phyloP scores from a whole-genome alignment of 75 land plant species.

The Selaginella moellendorffii region DNA sequence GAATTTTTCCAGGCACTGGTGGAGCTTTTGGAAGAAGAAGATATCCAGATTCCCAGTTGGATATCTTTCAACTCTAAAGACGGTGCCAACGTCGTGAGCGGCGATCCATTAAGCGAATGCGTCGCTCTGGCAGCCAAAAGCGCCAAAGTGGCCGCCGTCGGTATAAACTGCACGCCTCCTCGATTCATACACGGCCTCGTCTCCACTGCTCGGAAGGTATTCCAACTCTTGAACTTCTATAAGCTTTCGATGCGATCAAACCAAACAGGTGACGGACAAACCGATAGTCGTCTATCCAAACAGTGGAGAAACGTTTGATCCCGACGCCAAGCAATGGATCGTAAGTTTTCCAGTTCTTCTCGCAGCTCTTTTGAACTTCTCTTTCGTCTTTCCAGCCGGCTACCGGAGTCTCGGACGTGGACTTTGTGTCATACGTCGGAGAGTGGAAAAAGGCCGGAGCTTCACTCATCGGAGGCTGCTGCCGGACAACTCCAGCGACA shows the following conservation, averaged over 20 bases:
- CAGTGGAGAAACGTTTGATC: conserved; percentile 88
- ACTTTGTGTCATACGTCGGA: conserved; percentile 77
- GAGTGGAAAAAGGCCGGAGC: conserved; percentile 83
- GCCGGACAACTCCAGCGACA: conserved; percentile 83
- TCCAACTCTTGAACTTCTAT: neutral
- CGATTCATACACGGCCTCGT: conserved; percentile 67
- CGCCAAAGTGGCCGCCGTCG: conserved; percentile 60
- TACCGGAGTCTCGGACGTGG: conserved; percentile 77
- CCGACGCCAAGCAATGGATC: conserved; percentile 66
- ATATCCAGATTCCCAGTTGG: conserved; percentile 77
- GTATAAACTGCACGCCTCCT: conserved; percentile 92
- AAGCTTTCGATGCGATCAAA: neutral
- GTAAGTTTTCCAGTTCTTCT: conserved; percentile 28
- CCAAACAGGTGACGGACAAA: conserved; percentile 54
- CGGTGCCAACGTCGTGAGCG: conserved; percentile 66
- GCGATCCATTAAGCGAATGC: conserved; percentile 67
- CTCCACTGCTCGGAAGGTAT: conserved; percentile 50
- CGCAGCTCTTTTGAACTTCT: neutral
- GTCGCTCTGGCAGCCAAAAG: conserved; percentile 55
- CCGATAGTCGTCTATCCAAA: conserved; percentile 86
- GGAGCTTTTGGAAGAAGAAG: conserved; percentile 64
- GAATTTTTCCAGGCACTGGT: conserved; percentile 49
- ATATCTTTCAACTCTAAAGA: conserved; percentile 92
- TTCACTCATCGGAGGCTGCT: conserved; percentile 83
- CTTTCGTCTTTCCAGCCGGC: conserved; percentile 45